Base-by-base conservation (phyloP, 2,329 filamentous ascomycete species). In the Karstenula rhodostoma region DNA sequence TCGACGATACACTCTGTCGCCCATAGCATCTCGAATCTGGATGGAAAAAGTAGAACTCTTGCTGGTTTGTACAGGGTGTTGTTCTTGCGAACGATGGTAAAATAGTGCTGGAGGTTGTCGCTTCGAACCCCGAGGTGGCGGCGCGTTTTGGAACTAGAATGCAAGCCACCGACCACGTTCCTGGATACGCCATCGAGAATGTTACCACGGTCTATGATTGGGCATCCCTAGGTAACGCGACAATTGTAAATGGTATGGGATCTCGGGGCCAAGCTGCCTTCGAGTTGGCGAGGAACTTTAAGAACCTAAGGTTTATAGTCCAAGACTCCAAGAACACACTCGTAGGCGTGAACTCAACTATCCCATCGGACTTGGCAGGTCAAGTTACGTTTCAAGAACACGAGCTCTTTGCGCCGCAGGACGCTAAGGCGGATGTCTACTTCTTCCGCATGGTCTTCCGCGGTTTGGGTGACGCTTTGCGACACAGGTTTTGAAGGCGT, bases 381-480 rank as follows among this genome's bases (percentile, higher is more conserved):
- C 60, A 58, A 1, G 32, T 65, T 19, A 33, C 32, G 53, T 63
- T 65, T 40, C 10, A 35, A 43, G 56, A 59, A 56, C 58, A 61
- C 27, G 60, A 59, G 37, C 58, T 65, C 56, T 65, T 65, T 35
- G 52, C 33, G 33, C 58, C 60, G 3, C 63, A 65, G 48, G 43
- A 23, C 29, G 58, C 15, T 25, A 56, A 59, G 52, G 63, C 60
- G 15, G 37, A 53, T 33, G 56, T 65, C 58, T 63, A 61, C 23
- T 62, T 63, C 60, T 63, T 65, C 60, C 63, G 63, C 42, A 47
- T 59, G 60, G 56, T 57, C 55, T 59, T 65, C 40, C 63, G 56
- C 10, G 40, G 33, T 58, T 50, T 59, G 35, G 55, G 56, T 35
- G 60, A 65, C 42, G 55, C 56, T 13, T 19, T 23, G 15, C 51